Evolutionary conservation across 805 yeast species (phyloP), one percentile per base, ranked within the genome.

Genomic region (Kockiozyma suomiensis): DNA sequence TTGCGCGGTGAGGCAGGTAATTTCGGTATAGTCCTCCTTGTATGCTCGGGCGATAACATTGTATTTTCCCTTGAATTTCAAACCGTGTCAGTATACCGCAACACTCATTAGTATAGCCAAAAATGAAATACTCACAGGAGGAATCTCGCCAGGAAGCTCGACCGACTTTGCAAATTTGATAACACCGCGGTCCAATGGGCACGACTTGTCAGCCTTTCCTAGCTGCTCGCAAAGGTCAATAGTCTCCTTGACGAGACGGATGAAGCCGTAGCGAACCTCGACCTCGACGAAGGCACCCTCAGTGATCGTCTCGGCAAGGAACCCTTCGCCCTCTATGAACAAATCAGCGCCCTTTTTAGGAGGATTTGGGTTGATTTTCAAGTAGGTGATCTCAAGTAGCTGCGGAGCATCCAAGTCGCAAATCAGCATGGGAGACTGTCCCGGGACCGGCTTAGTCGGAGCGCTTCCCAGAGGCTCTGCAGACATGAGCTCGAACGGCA

Each of bases 271-370:
- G 66, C 88, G 82, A 21, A 94, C 98, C 67, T 90, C 96, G 30
- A 94, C 93, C 67, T 92, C 97, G 52, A 94, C 96, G 70, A 92
- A 94, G 0, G 98, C 89, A 35, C 99, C 99, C 19, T 90, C 93
- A 30, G 73, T 82, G 38, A 94, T 77, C 7, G 78, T 78, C 52
- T 79, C 72, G 23, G 76, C 61, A 53, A 93, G 75, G 38, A 72
- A 72, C 2, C 97, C 99, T 4, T 78, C 73, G 1, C 97, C 99
- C 21, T 80, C 71, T 58, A 94, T 83, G 6, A 96, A 87, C 70
- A 94, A 78, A 72, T 90, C 88, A 43, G 79, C 76, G n/a, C 97
- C 98, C 69, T 91, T 85, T 45, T 70, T 78, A 1, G 99, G 99
- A 3, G 97, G 98, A 69, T 89, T 90, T 50, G 99, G 99, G 38